phyloP scores from a whole-genome alignment of 371 early-diverging fungal species.

The Rhizomucor miehei region DNA sequence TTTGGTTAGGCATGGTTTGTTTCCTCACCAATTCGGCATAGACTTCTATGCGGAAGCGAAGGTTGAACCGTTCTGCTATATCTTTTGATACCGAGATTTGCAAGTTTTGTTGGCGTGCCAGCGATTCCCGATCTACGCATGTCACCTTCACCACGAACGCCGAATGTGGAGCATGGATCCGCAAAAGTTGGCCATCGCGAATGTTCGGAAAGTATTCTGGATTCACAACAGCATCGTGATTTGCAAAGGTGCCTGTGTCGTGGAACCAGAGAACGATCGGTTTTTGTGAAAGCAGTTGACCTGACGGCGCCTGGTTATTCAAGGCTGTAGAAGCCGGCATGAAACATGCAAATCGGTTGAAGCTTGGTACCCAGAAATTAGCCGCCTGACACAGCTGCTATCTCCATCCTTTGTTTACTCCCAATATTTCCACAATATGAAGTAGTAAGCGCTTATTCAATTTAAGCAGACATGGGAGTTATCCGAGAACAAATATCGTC shows the following conservation, averaged over 20 bases:
- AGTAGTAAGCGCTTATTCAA: too few species aligned
- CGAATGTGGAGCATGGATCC: conserved; percentile 30
- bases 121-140: conserved; percentile 45
- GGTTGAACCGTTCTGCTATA: conserved; percentile 35
- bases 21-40: conserved; percentile 59
- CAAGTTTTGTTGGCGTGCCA: conserved; percentile 53
- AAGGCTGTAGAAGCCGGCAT: too few species aligned
- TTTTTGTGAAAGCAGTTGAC: conserved; percentile 30
- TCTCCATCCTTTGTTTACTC: too few species aligned
- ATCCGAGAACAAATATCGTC: too few species aligned
- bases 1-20: conserved; percentile 14
- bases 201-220: conserved; percentile 78
- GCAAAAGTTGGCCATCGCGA: conserved; percentile 74
- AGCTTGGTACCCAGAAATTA: too few species aligned
- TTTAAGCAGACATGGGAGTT: too few species aligned
- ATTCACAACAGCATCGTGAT: conserved; percentile 80
- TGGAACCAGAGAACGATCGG: conserved; percentile 47
- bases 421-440: too few species aligned
- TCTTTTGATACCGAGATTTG: conserved; percentile 50
- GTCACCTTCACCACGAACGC: conserved; percentile 48
- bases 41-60: conserved; percentile 61
- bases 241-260: conserved; percentile 34
- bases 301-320: not conserved
- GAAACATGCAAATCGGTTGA: too few species aligned
- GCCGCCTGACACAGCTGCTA: too few species aligned